Evolutionary conservation across 495 filamentous ascomycete species (phyloP).

Genomic region (Penicillium diatomitis): DNA sequence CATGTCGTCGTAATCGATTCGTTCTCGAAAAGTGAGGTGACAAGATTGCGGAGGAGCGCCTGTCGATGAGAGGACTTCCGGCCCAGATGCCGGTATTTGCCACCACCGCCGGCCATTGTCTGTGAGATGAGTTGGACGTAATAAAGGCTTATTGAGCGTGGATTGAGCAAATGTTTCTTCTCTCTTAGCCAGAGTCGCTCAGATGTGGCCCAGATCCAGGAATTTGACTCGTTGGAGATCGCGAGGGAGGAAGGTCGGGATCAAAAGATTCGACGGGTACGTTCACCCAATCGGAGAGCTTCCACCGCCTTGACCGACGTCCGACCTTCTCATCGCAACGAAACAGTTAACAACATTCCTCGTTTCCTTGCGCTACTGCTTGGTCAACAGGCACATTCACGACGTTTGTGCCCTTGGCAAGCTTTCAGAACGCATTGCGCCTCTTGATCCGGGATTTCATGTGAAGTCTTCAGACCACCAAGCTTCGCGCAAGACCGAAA

Average conservation of each 20-base stretch:
- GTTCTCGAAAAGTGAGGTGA: conserved; percentile 88
- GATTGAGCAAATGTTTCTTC: too few relatives aligned
- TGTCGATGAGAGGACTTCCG: conserved; percentile 79
- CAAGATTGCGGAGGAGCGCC: conserved; percentile 89
- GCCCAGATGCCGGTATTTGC: conserved; percentile 79
- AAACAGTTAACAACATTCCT: neutral
- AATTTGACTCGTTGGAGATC: conserved; percentile 1
- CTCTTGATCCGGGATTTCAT: neutral
- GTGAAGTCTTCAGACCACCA: too few relatives aligned
- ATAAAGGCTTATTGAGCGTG: too few relatives aligned
- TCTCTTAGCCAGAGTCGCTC: neutral
- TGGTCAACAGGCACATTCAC: too few relatives aligned
- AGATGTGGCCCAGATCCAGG: neutral
- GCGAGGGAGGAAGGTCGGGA: conserved; percentile 14
- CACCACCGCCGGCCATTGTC: conserved; percentile 73
- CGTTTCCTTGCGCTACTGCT: too few relatives aligned
- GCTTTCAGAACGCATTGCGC: neutral
- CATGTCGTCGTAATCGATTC: conserved; percentile 92
- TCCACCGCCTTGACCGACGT: conserved; percentile 22
- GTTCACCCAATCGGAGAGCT: conserved; percentile 36
- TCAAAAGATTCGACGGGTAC: conserved; percentile 30
- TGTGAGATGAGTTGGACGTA: neutral
- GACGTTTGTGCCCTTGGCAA: neutral
- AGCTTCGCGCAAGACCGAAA: conserved; percentile 14
- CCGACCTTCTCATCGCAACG: neutral